Conservation (phyloP, 2,329 filamentous ascomycete species). For the Nothophaeocryptopus gaeumannii region DNA sequence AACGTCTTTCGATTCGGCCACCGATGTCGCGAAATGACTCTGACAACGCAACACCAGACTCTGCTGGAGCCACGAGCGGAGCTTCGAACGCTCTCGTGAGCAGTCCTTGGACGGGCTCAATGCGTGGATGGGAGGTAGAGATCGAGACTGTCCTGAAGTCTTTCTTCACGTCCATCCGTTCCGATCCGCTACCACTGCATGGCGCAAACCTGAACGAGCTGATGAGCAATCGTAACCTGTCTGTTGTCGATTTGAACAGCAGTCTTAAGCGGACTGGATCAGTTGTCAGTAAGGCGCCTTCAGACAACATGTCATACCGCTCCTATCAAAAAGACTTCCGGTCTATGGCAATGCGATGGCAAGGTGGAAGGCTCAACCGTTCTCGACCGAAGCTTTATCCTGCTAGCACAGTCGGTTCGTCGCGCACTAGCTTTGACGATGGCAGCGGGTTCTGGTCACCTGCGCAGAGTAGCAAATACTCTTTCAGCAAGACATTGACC, state of each 20-base stretch:
- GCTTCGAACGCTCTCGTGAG: conserved; percentile 75
- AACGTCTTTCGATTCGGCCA: conserved; percentile 45
- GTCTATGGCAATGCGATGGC: conserved; percentile 67
- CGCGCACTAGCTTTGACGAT: conserved; percentile 91
- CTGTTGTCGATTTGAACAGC: conserved; percentile 54
- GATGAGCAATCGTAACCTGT: conserved; percentile 48
- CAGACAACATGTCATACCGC: conserved; percentile 71
- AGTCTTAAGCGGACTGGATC: conserved; percentile 78
- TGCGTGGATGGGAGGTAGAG: conserved; percentile 82
- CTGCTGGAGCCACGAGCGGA: conserved; percentile 40
- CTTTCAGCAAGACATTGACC: conserved; percentile 82
- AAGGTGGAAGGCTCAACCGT: conserved; percentile 66
- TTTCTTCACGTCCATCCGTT: conserved; percentile 85
- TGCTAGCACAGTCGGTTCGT: conserved; percentile 79
- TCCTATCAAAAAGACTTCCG: conserved; percentile 62
- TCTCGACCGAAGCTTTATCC: conserved; percentile 75
- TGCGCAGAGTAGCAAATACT: conserved; percentile 85
- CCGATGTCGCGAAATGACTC: conserved; percentile 34
- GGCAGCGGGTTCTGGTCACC: conserved; percentile 88
- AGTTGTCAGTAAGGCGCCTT: conserved; percentile 87
- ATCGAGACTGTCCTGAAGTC: conserved; percentile 88
- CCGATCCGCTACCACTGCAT: conserved; percentile 81
- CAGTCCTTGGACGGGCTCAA: conserved; percentile 68
- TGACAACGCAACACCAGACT: conserved; percentile 36
- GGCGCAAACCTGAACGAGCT: conserved; percentile 59